Evolutionary conservation across 306 rosid genomes (phyloP), one percentile per base, ranked within the genome.

Genomic region (Sicyos edulis): DNA sequence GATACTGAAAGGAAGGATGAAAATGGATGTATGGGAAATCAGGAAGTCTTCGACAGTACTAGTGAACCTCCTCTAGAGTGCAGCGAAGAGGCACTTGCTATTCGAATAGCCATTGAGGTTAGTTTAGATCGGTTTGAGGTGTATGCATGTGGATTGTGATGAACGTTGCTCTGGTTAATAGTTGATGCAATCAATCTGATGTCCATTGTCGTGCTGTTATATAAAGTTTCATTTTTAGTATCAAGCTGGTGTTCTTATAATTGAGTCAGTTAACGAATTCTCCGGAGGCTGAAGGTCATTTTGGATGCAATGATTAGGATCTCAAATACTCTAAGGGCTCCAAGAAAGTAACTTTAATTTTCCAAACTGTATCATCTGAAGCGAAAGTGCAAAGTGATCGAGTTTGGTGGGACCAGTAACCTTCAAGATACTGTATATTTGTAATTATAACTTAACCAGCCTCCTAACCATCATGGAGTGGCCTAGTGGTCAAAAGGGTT

Each of bases 101-200:
- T 91, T 78, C 85, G 85, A 77, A 82, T 91, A 82, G 91, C 96
- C 21, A n/a, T 71, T 51, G 99, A 93, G 99, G 98, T 93, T 82
- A 77, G 14, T 53, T 73, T 56, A 70, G 24, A 50, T 74, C n/a
- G 61, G 61, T 77, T 22, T 77, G 6, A 14, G 5, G 34, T 52
- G 34, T 5, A 44, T 47, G 11, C 37, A 60, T 67, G 32, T 75
- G 4, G 29, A 74, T n/a, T 6, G 71, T 13, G 15, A 68, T 62
- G 47, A 37, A 37, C 44, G 0, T 3, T 37, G 44, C 44, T 8
- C 44, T 37, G 44, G 44, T 29, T 29, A 24, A 60, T 47, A 10
- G 34, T 67, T 67, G 17, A 67, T 47, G 72, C 37, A 67, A 47
- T 67, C 54, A 60, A 24, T 60, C 66, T 60, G 19, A 60, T 24